Conservation (phyloP, 257 asterid genomes). For the Schizonepeta tenuifolia region DNA sequence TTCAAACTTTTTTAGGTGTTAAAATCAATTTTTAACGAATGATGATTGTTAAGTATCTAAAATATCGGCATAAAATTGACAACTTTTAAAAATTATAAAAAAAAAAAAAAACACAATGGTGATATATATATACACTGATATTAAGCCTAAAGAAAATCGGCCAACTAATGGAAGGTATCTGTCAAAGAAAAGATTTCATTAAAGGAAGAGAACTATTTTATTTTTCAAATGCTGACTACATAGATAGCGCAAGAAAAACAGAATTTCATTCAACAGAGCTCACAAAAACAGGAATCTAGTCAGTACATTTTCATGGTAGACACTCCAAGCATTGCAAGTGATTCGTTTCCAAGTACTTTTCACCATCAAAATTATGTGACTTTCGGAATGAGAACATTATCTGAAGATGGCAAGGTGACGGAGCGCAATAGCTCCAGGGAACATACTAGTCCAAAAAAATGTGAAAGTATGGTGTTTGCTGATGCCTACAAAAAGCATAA, state of each 20-base stretch:
- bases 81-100: no score
- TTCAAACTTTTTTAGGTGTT: no score
- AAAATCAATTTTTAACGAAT: no score
- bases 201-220: not conserved
- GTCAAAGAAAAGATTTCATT: not conserved
- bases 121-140: no score
- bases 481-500: conserved; percentile 66
- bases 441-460: conserved; percentile 81
- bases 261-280: conserved; percentile 20
- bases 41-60: no score
- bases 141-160: not conserved
- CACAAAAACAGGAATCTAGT: conserved; percentile 15
- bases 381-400: conserved; percentile 62
- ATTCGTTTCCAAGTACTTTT: conserved; percentile 10
- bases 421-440: conserved; percentile 91
- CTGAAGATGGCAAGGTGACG: conserved; percentile 82
- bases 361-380: conserved; percentile 48
- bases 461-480: conserved; percentile 92
- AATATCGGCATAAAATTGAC: no score
- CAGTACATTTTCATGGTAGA: conserved; percentile 13
- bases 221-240: conserved; percentile 14
- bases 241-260: not conserved
- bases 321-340: conserved; percentile 21
- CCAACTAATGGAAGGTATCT: not conserved
- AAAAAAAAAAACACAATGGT: no score